These are phyloP conservation scores for Phalaenopsis equestris DNA, from an alignment of 106 monocot species.

Conservation along the genomic window DNA sequence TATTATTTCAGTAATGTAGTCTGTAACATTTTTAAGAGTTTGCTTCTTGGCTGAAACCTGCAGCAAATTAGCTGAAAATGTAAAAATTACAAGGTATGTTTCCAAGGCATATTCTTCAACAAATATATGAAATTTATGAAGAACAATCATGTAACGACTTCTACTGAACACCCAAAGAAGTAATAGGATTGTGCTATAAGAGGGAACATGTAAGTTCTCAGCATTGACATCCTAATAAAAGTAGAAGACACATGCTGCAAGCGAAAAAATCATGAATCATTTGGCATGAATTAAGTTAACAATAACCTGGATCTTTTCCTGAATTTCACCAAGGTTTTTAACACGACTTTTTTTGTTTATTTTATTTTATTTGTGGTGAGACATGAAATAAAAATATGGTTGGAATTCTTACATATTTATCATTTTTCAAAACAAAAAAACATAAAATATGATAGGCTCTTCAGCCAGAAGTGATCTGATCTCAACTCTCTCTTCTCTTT, in stretches of 20 bases:
- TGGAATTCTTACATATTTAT: too few species aligned
- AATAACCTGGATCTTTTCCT: neutral
- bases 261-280: neutral
- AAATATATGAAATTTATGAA: neutral
- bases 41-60: constrained; percentile 84
- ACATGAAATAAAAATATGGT: too few species aligned
- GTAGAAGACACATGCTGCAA: neutral
- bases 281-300: neutral
- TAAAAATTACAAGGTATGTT: neutral
- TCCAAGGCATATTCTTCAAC: neutral
- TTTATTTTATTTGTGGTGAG: too few species aligned
- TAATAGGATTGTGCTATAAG: neutral
- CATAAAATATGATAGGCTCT: too few species aligned
- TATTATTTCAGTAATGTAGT: constrained; percentile 88
- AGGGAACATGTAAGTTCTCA: neutral
- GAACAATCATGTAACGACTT: neutral
- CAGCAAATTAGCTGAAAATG: constrained; percentile 7
- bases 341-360: neutral
- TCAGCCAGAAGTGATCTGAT: too few species aligned
- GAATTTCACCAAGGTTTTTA: neutral
- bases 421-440: too few species aligned
- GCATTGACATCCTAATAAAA: neutral
- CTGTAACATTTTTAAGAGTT: constrained; percentile 87
- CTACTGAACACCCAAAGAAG: neutral
- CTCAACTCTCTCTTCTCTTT: too few species aligned